Conservation (phyloP, 345 rosid species). For the Microthlaspi erraticum region DNA sequence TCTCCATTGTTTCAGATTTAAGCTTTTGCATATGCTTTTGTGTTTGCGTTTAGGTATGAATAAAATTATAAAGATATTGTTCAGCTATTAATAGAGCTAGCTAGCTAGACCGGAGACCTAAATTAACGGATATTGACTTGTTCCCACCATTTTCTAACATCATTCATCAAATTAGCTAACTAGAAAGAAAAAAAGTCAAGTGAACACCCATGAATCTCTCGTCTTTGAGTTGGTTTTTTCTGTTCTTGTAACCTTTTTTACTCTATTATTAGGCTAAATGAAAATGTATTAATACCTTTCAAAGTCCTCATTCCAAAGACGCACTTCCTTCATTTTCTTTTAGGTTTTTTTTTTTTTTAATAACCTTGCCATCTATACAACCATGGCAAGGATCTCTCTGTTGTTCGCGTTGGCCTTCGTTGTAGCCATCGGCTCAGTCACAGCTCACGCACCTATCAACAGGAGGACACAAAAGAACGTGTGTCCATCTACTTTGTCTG, state of each 20-base stretch:
- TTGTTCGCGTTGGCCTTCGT: conserved; percentile 39
- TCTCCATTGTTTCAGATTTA: not conserved
- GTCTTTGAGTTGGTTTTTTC: not conserved
- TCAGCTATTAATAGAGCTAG: not conserved
- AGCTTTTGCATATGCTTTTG: too few species aligned
- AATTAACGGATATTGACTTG: conserved; percentile 10
- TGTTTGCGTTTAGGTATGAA: too few species aligned
- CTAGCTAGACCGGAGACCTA: not conserved
- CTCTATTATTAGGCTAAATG: conserved; percentile 25
- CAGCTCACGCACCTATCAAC: conserved; percentile 32
- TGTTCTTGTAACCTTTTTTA: conserved; percentile 10
- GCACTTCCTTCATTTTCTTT: conserved; percentile 40
- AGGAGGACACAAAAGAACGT: conserved; percentile 13
- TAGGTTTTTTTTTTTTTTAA: not conserved
- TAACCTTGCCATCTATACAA: conserved; percentile 27
- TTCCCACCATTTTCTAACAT: not conserved
- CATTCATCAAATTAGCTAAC: not conserved
- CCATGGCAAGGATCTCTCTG: conserved; percentile 51
- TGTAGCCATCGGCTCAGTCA: conserved; percentile 33
- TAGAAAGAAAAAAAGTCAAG: conserved; percentile 4
- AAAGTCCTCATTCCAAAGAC: conserved; percentile 10
- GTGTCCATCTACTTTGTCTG: conserved; percentile 24
- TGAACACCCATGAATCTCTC: conserved; percentile 37
- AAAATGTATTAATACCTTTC: conserved; percentile 31
- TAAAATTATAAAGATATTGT: too few species aligned